Conservation (phyloP, 1,284 basidiomycete species). For the Apiotrichum siamense region DNA sequence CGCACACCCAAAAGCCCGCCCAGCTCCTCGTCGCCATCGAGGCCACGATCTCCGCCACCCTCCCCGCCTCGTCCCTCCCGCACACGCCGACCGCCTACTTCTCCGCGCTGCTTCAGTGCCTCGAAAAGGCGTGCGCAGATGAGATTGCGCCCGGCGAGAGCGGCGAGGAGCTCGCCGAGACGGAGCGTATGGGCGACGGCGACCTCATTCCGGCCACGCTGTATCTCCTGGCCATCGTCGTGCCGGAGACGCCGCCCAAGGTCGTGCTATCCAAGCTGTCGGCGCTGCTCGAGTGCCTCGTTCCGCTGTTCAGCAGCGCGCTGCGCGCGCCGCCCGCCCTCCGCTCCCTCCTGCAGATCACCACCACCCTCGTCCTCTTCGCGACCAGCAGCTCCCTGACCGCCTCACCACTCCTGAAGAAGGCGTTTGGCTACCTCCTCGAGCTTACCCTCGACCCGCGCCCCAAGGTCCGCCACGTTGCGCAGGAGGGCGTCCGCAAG, state of each 20-base stretch:
- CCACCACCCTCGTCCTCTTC: conserved; percentile 68
- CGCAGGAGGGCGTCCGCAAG: conserved; percentile 76
- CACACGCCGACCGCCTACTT: conserved; percentile 80
- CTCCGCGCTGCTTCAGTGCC: conserved; percentile 61
- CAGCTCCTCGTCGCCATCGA: conserved; percentile 84
- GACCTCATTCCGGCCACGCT: conserved; percentile 79
- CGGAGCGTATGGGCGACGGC: conserved; percentile 55
- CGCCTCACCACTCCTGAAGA: conserved; percentile 59
- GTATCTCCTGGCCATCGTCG: conserved; percentile 73
- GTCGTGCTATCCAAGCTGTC: conserved; percentile 44
- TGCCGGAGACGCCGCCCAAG: conserved; percentile 61
- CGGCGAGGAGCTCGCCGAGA: conserved; percentile 41
- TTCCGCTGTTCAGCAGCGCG: conserved; percentile 60
- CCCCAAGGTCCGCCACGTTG: conserved; percentile 89
- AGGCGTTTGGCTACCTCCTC: conserved; percentile 66
- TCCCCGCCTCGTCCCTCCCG: conserved; percentile 56
- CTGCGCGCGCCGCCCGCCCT: conserved; percentile 45
- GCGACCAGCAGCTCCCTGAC: conserved; percentile 59
- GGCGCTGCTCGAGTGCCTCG: conserved; percentile 57
- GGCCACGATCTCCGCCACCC: conserved; percentile 58
- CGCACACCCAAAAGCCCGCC: conserved; percentile 87
- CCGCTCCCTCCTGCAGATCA: conserved; percentile 51
- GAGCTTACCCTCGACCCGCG: conserved; percentile 78
- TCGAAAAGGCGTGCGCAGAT: conserved; percentile 43
- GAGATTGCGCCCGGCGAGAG: conserved; percentile 27